Conservation (phyloP, 192 early-diverging fungal species). For the Chytriomyces hyalinus region DNA sequence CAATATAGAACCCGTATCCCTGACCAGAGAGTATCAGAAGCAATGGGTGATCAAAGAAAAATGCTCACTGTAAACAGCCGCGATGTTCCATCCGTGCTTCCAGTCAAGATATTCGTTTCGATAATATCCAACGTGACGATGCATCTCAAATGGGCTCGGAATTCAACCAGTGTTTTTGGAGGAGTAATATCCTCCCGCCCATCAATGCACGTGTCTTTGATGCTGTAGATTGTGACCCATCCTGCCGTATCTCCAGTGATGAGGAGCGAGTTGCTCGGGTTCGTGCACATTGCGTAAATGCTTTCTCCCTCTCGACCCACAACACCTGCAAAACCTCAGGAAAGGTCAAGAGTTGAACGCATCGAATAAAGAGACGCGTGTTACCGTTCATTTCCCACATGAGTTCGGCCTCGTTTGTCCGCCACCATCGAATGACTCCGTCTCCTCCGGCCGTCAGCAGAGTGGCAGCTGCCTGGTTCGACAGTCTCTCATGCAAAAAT, state of each 20-base stretch:
- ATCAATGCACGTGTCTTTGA: constrained; percentile 44
- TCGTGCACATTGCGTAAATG: constrained; percentile 42
- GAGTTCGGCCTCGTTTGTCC: constrained; percentile 40
- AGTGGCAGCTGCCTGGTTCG: constrained; percentile 33
- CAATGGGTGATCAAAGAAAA: no score
- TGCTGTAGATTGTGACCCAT: constrained; percentile 46
- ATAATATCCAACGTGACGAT: constrained; percentile 45
- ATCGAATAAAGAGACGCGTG: background rate
- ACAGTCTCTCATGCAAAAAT: constrained; percentile 37
- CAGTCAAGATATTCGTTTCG: constrained; percentile 42
- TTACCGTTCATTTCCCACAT: constrained; percentile 39
- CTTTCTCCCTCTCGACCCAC: constrained; percentile 34
- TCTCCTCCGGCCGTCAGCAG: constrained; percentile 56
- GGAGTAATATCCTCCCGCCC: constrained; percentile 11
- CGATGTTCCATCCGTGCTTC: constrained; percentile 52
- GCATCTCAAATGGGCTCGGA: constrained; percentile 48
- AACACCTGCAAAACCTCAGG: constrained; percentile 1
- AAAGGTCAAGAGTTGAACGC: background rate
- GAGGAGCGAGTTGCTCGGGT: constrained; percentile 41
- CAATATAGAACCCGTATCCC: constrained; percentile 54
- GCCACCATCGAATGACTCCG: constrained; percentile 59
- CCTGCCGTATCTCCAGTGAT: constrained; percentile 49
- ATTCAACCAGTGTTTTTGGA: constrained; percentile 32
- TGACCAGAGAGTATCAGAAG: constrained; percentile 1
- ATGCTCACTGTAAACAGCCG: constrained; percentile 54